A percentile compares a stretch with the other conserved stretches of the same genome.
Conservation (phyloP, 768 basidiomycete genomes). For the Pulveroboletus ravenelii region DNA sequence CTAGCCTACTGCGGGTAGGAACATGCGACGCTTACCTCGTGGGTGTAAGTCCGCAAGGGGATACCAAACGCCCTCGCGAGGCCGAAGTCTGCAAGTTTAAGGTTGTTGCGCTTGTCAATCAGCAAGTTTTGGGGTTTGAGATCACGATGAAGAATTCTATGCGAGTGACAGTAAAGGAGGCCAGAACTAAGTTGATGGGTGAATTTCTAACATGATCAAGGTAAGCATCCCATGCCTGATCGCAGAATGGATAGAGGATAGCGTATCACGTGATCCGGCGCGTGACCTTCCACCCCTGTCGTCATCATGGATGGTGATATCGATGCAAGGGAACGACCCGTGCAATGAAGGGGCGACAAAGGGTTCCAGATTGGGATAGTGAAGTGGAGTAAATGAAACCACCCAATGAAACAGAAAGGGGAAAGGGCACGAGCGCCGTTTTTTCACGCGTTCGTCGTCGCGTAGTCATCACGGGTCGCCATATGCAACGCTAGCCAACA, state of each 20-base stretch:
- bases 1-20: neutral
- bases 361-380: neutral
- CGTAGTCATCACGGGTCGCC: conserved; percentile 8
- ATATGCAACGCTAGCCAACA: neutral
- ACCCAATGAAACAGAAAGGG: conserved; percentile 9
- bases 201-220: conserved; percentile 69
- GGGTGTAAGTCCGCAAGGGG: conserved; percentile 98
- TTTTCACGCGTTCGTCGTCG: conserved; percentile 24
- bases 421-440: neutral
- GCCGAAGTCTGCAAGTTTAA: conserved; percentile 96
- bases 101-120: conserved; percentile 83
- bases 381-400: neutral
- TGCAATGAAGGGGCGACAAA: neutral
- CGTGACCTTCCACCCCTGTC: conserved; percentile 17
- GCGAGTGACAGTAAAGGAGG: conserved; percentile 90
- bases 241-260: neutral
- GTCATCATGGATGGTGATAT: conserved; percentile 20
- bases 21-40: conserved; percentile 63
- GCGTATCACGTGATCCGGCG: conserved; percentile 30
- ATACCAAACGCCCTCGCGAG: conserved; percentile 97
- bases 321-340: conserved; percentile 7
- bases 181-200: conserved; percentile 90
- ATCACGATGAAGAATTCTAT: conserved; percentile 94
- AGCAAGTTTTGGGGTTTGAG: conserved; percentile 95
- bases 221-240: conserved; percentile 9